Percentiles rank a stretch among this genome's conserved stretches.
phyloP scores from a whole-genome alignment of 192 early-diverging fungal species.

The Physocladia obscura region DNA sequence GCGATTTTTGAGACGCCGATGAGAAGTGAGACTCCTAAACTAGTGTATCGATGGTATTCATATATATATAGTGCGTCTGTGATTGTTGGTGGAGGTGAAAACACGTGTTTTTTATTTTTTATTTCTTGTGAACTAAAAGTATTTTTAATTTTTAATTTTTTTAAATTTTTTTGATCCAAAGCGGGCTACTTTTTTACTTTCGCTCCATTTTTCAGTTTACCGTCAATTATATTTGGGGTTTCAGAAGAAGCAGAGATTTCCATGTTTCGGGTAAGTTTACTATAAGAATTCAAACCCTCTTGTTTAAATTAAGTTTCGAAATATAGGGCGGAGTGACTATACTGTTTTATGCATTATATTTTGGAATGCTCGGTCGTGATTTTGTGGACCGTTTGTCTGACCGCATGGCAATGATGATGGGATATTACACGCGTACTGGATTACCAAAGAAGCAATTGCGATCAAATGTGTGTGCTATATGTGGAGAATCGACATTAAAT shows the following conservation, averaged over 20 bases:
- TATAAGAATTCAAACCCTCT: too few relatives aligned
- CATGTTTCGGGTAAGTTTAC: constrained; percentile 41
- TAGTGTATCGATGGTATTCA: constrained; percentile 53
- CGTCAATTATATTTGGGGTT: constrained; percentile 39
- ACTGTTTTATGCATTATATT: constrained; percentile 56
- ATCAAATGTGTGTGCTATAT: constrained; percentile 51
- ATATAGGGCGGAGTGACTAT: constrained; percentile 42
- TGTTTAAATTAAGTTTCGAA: background rate
- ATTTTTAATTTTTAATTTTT: constrained; percentile 25
- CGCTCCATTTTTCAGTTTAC: constrained; percentile 47
- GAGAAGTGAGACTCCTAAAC: constrained; percentile 41
- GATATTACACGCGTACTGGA: constrained; percentile 45
- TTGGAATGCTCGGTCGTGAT: constrained; percentile 52
- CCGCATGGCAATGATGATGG: constrained; percentile 49
- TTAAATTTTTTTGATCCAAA: background rate
- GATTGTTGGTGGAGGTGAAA: constrained; percentile 39
- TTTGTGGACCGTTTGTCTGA: constrained; percentile 54
- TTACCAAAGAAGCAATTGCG: constrained; percentile 53
- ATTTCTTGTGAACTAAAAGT: constrained; percentile 21
- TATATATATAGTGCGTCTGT: constrained; percentile 43
- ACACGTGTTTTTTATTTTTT: constrained; percentile 43
- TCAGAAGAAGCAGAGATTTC: constrained; percentile 33
- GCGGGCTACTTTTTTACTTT: constrained; percentile 43
- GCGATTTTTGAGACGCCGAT: constrained; percentile 45
- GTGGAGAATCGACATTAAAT: constrained; percentile 48